These are phyloP conservation scores for Dendrostoma leiphaemia DNA, from an alignment of 2,329 filamentous ascomycete genomes.

Conservation along the genomic window DNA sequence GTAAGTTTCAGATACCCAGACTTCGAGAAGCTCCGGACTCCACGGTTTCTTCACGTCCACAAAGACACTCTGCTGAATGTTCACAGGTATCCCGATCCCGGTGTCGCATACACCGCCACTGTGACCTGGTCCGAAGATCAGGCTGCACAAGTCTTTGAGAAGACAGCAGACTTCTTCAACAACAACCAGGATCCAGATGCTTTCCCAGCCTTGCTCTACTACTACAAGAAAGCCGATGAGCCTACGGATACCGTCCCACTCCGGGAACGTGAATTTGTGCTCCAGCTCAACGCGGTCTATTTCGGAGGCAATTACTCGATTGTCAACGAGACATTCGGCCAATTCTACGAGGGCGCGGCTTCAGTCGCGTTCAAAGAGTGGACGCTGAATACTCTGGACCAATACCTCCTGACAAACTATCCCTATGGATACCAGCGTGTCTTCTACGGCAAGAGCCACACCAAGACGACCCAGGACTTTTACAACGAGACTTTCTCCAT, in stretches of 20 bases:
- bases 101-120: conserved; percentile 2
- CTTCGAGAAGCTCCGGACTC: too few species aligned
- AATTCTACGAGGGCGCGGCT: conserved; percentile 8
- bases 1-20: neutral
- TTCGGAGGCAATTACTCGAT: conserved; percentile 7
- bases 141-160: conserved; percentile 3
- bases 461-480: conserved; percentile 1
- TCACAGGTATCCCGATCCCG: conserved; percentile 14
- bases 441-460: conserved; percentile 16
- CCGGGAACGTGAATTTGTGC: conserved; percentile 6
- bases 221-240: conserved; percentile 7
- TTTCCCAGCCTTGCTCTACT: conserved; percentile 8
- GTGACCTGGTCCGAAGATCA: conserved; percentile 9
- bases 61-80: too few species aligned
- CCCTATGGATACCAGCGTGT: conserved; percentile 11
- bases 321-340: conserved; percentile 1
- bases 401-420: conserved; percentile 14
- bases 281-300: conserved; percentile 13
- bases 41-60: neutral
- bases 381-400: conserved; percentile 7
- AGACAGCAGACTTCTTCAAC: conserved; percentile 8
- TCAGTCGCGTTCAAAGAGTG: neutral
- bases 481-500: conserved; percentile 11
- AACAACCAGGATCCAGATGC: conserved; percentile 11
- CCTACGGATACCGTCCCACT: conserved; percentile 5